Evolutionary conservation across 164 flowering plant genomes (phyloP), one percentile per base, ranked within the genome.

Genomic region (Echeveria elegans): DNA sequence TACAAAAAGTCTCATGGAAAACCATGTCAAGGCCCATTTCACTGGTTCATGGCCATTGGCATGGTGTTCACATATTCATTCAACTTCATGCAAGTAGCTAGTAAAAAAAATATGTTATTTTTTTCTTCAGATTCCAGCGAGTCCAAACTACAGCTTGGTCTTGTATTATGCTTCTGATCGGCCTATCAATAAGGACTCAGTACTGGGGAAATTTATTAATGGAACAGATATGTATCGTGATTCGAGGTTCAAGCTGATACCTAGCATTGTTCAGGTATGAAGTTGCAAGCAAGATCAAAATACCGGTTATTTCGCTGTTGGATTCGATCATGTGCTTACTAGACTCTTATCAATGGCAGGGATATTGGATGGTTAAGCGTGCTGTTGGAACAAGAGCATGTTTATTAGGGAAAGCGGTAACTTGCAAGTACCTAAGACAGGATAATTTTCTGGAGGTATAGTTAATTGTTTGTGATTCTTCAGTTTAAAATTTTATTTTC

Each of bases 311-410:
- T n/a, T 29, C 26, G 52, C 61, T 59, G 72, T 11, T 45, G 63
- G 65, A 36, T 18, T 30, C 48, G 47, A 29, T 18, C 24, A 41
- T 70, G 26, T 37, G 43, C 38, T 31, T 61, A 30, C 72, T 41
- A 72, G 75, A 40, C 5, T 68, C 66, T 38, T 18, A 41, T 59
- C 29, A 31, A 26, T 12, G 66, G 63, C 76, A 94, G 96, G 99
- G 97, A 65, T 91, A 88, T 70, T 94, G 98, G 97, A 90, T 94
- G 96, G 98, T 94, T 59, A 90, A 91, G 81, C 95, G 97, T 41
- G 97, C 97, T 3, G 98, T 94, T 68, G 98, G 98, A 52, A 81
- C 93, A 62, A 94, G 89, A 82, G 95, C 98, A 75, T 94, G 98
- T 80, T 72, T 91, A 6, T 68, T 91, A 48, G 97, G 95, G 64